Conservation (phyloP, 148 eudicot species). For the Vaccinium corymbosum region DNA sequence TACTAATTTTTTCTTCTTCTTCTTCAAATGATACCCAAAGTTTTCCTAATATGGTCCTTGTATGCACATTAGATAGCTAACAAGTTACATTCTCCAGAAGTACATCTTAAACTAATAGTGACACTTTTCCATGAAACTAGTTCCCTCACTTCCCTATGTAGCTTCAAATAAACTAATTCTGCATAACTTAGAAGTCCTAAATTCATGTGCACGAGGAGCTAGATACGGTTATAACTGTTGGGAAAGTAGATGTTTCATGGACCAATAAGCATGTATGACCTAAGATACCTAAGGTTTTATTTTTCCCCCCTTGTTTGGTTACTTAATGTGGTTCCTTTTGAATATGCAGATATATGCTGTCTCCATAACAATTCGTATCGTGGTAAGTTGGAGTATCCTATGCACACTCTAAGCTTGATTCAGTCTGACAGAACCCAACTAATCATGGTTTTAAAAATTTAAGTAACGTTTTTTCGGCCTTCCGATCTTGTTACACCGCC, state of each 20-base stretch:
- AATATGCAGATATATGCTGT: constrained; percentile 66
- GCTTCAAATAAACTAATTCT: background rate
- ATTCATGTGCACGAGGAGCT: background rate
- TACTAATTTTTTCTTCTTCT: background rate
- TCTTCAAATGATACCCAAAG: background rate
- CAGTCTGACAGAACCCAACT: background rate
- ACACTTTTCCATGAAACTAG: background rate
- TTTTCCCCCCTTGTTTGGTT: background rate
- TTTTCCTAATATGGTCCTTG: background rate
- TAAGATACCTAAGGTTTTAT: background rate
- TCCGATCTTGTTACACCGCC: no score
- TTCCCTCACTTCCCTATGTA: background rate
- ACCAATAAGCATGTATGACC: constrained; percentile 6
- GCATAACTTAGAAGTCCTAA: constrained; percentile 3
- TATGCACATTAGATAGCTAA: background rate
- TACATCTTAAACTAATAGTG: background rate
- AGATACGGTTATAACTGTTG: background rate
- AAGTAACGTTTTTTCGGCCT: no score
- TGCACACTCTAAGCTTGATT: background rate
- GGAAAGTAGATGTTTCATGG: background rate
- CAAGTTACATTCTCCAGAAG: constrained; percentile 1
- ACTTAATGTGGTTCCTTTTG: background rate
- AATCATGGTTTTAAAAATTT: background rate
- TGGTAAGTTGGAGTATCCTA: constrained; percentile 37
- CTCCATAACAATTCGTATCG: constrained; percentile 72